Percentiles rank a stretch among this genome's conserved stretches.
phyloP scores from a whole-genome alignment of 768 basidiomycete species.

The Rhizopogon vulgaris region DNA sequence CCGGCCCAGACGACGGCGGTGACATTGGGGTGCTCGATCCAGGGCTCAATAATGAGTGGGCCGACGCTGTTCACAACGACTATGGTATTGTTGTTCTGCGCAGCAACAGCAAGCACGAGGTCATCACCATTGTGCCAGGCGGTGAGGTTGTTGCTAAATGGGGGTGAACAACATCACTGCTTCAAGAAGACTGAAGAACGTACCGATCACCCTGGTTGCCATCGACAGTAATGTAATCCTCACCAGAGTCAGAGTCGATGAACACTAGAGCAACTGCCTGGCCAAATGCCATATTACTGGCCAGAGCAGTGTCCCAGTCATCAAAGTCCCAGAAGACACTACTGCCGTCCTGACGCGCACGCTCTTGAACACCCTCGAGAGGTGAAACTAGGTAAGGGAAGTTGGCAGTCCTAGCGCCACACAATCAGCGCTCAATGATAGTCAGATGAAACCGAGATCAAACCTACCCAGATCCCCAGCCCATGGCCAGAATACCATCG shows the following conservation, averaged over 20 bases:
- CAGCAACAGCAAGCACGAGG: constrained; percentile 63
- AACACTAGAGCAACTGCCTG: constrained; percentile 67
- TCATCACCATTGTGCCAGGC: constrained; percentile 70
- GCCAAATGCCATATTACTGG: constrained; percentile 37
- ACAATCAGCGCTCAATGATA: neutral
- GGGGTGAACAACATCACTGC: neutral
- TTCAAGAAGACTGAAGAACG: constrained; percentile 5
- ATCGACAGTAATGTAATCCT: constrained; percentile 73
- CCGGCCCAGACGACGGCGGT: constrained; percentile 73
- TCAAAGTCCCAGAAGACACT: constrained; percentile 56
- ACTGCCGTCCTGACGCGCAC: constrained; percentile 57
- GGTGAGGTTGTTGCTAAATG: constrained; percentile 53
- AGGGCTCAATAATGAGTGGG: constrained; percentile 55
- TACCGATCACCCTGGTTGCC: constrained; percentile 73
- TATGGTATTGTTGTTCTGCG: constrained; percentile 39
- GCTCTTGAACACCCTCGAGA: constrained; percentile 63
- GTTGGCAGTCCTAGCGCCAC: constrained; percentile 42
- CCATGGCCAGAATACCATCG: constrained; percentile 77
- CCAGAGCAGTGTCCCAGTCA: constrained; percentile 53
- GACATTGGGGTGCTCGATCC: constrained; percentile 70
- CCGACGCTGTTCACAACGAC: constrained; percentile 41
- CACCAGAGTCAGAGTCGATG: constrained; percentile 72
- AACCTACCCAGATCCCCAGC: constrained; percentile 72
- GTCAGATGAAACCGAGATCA: neutral
- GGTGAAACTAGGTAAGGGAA: constrained; percentile 78